Percentiles rank a stretch among this genome's conserved stretches.
phyloP scores from a whole-genome alignment of 1,284 basidiomycete species.

The Anthracocystis setariae region DNA sequence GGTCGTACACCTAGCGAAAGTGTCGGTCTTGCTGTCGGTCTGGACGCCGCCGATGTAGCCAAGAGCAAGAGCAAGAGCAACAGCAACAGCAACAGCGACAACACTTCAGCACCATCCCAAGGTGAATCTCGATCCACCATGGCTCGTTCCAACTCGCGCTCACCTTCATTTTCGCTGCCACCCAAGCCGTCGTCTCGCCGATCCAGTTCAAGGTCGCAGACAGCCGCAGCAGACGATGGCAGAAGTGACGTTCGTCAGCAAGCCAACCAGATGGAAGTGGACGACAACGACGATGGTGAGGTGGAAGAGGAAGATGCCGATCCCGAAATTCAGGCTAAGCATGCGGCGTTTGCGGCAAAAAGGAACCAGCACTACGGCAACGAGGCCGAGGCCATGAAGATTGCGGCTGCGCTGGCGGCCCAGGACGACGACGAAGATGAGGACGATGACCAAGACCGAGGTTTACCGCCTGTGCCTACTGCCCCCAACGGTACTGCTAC shows the following conservation, averaged over 20 bases:
- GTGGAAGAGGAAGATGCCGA: slow-evolving; percentile 52
- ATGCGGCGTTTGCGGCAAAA: slow-evolving; percentile 62
- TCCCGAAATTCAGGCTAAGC: slow-evolving; percentile 46
- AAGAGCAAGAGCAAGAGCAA: too few relatives aligned
- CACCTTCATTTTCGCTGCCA: slow-evolving; percentile 55
- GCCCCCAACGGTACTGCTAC: slow-evolving; percentile 34
- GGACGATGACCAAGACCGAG: slow-evolving; percentile 41
- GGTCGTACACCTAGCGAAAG: slow-evolving; percentile 25
- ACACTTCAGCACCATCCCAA: background rate
- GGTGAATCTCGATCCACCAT: slow-evolving; percentile 14
- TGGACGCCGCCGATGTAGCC: slow-evolving; percentile 54
- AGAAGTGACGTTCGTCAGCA: slow-evolving; percentile 51
- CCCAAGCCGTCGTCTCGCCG: slow-evolving; percentile 51
- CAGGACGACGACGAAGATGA: slow-evolving; percentile 65
- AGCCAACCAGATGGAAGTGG: slow-evolving; percentile 45
- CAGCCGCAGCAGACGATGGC: slow-evolving; percentile 40
- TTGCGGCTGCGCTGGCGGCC: slow-evolving; percentile 53
- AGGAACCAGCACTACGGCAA: slow-evolving; percentile 66
- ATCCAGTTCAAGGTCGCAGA: slow-evolving; percentile 51
- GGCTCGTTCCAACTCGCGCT: slow-evolving; percentile 34
- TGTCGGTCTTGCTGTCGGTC: slow-evolving; percentile 42
- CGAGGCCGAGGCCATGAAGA: slow-evolving; percentile 65
- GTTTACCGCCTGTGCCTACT: slow-evolving; percentile 19
- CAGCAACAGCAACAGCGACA: too few relatives aligned
- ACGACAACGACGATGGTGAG: slow-evolving; percentile 36